A percentile compares a stretch with the other conserved stretches of the same genome.
Conservation (phyloP, 2,329 filamentous ascomycete species). For the Aspergillus clavatus region DNA sequence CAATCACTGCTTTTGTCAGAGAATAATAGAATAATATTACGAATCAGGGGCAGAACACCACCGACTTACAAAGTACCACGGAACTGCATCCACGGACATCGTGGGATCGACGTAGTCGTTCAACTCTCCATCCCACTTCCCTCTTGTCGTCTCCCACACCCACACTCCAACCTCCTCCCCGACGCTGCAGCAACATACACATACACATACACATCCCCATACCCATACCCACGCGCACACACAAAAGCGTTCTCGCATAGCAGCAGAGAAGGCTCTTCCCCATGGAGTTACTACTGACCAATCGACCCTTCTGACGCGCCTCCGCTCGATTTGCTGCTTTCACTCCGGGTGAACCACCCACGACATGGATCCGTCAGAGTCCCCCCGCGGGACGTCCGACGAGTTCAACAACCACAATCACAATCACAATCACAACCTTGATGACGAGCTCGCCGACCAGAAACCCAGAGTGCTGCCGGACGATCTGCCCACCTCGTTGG, state of each 20-base stretch:
- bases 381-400: slow-evolving; percentile 29
- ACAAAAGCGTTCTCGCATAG: background rate
- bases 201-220: too few species aligned
- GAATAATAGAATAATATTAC: too few species aligned
- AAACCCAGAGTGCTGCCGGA: slow-evolving; percentile 57
- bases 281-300: slow-evolving; percentile 17
- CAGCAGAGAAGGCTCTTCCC: slow-evolving; percentile 7
- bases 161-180: background rate
- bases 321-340: slow-evolving; percentile 11
- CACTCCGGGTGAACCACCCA: slow-evolving; percentile 13
- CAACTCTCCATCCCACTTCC: background rate
- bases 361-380: slow-evolving; percentile 32
- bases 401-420: slow-evolving; percentile 14
- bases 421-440: slow-evolving; percentile 14
- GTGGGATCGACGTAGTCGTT: slow-evolving; percentile 4
- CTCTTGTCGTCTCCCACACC: background rate
- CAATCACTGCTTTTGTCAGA: background rate
- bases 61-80: background rate
- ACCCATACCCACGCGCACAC: background rate
- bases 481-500: slow-evolving; percentile 85
- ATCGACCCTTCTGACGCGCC: slow-evolving; percentile 8
- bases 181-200: too few species aligned
- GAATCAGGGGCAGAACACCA: background rate
- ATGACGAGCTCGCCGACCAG: slow-evolving; percentile 4
- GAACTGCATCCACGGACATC: background rate